phyloP scores from a whole-genome alignment of 2,329 filamentous ascomycete genomes.

The Curvularia sp. region DNA sequence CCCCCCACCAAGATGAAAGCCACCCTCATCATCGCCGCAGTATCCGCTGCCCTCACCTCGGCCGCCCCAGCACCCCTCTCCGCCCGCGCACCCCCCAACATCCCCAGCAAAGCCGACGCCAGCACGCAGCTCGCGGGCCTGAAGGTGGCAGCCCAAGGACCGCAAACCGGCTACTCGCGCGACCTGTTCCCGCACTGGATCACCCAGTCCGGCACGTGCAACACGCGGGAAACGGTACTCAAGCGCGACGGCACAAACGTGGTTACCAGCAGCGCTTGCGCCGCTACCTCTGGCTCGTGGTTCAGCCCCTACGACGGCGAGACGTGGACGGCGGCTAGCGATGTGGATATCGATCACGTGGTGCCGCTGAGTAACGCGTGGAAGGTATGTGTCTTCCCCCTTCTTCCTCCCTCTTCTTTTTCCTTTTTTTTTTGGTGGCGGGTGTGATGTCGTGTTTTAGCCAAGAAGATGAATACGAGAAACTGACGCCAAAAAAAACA shows the following conservation, averaged over 20 bases:
- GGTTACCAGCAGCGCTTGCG: slow-evolving; percentile 65
- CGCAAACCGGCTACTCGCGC: slow-evolving; percentile 68
- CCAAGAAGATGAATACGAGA: too few species aligned
- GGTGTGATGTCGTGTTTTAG: too few species aligned
- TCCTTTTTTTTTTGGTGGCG: not conserved
- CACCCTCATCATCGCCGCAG: slow-evolving; percentile 35
- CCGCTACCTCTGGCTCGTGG: slow-evolving; percentile 72
- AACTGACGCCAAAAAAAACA: not conserved
- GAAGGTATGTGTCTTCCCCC: slow-evolving; percentile 60
- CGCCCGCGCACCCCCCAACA: slow-evolving; percentile 62
- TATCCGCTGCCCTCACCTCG: slow-evolving; percentile 32
- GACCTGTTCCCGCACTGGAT: slow-evolving; percentile 76
- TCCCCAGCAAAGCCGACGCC: slow-evolving; percentile 67
- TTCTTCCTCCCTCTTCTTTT: not conserved
- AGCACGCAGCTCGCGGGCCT: slow-evolving; percentile 65
- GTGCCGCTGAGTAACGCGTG: slow-evolving; percentile 83
- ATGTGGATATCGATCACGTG: slow-evolving; percentile 84
- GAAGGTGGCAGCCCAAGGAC: slow-evolving; percentile 63
- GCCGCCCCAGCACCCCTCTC: slow-evolving; percentile 44
- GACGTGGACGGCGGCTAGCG: slow-evolving; percentile 70
- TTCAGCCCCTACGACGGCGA: slow-evolving; percentile 75
- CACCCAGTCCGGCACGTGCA: slow-evolving; percentile 66
- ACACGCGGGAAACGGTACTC: slow-evolving; percentile 75
- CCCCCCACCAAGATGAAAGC: slow-evolving; percentile 40
- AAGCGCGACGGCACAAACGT: slow-evolving; percentile 75